Evolutionary conservation across 2,329 filamentous ascomycete genomes (phyloP), one percentile per base, ranked within the genome.

Genomic region (Hymenoscyphus fraxineus): DNA sequence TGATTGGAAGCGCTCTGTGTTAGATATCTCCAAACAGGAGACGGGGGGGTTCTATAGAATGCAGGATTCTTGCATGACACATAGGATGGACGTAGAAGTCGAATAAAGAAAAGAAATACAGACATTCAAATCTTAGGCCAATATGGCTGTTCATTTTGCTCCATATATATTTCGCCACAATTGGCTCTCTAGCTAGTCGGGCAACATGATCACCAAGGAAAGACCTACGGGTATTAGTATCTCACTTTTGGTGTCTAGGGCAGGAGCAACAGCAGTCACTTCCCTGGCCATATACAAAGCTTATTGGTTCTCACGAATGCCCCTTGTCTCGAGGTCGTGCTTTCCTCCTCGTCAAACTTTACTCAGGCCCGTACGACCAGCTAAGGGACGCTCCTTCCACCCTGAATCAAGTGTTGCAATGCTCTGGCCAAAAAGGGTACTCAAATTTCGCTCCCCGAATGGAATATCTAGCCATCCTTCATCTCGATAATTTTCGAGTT

Each of bases 11-110:
- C 31, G 32, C 32, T 22, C 22, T 27, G 32, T 57, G 44, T 51
- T 51, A 51, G 44, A 51, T 16, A 16, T 22, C 22, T 27, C 31
- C 54, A 13, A 19, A 7, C 31, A 32, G 38, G 58, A 47, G 58
- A 47, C 35, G 16, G 22, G 9, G 9, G 38, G 58, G 12, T 60
- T 31, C 40, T 60, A 60, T 60, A 60, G 58, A 60, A 31, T 35
- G 22, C 19, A 35, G 19, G 31, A 57, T 9, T 57, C 15, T 57
- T 38, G 54, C 54, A 16, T 38, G 12, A 35, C 27, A 35, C 16
- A 57, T 38, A 57, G 54, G 54, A 35, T 22, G n/a, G n/a, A n/a
- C n/a, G 44, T 51, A 51, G 44, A 51, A 19, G 19, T n/a, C 44
- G 44, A 51, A 51, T 22, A 51, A 51, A 51, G 6, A 51, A 51